A percentile compares a stretch with the other conserved stretches of the same genome.
These are phyloP conservation scores for Globisporangium radiosum DNA, from an alignment of 352 stramenopile species.

Conservation along the genomic window DNA sequence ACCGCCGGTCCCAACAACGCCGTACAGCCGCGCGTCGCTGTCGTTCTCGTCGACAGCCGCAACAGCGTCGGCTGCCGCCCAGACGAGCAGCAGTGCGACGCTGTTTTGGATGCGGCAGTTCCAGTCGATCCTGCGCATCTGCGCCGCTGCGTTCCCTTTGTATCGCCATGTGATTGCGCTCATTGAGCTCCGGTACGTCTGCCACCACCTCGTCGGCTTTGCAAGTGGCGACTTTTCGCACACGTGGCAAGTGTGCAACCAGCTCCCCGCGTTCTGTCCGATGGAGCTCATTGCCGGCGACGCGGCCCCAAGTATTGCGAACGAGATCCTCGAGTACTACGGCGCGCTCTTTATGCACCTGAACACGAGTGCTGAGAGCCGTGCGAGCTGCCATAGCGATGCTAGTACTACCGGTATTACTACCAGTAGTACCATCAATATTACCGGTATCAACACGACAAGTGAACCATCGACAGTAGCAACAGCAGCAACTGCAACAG, in stretches of 20 bases:
- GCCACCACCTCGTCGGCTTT: slow-evolving; percentile 69
- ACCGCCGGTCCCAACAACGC: not conserved
- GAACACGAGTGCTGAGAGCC: slow-evolving; percentile 49
- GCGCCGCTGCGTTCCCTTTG: slow-evolving; percentile 58
- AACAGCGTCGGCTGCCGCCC: not conserved
- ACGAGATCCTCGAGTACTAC: slow-evolving; percentile 77
- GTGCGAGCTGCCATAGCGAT: slow-evolving; percentile 21
- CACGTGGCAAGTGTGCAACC: slow-evolving; percentile 72
- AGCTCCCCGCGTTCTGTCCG: slow-evolving; percentile 36
- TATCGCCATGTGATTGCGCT: slow-evolving; percentile 60
- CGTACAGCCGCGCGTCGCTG: slow-evolving; percentile 20
- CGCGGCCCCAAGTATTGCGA: slow-evolving; percentile 53
- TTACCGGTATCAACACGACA: slow-evolving; percentile 2
- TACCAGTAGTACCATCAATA: slow-evolving; percentile 4
- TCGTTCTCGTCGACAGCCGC: slow-evolving; percentile 32
- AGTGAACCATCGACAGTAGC: not conserved
- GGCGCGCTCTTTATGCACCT: slow-evolving; percentile 52
- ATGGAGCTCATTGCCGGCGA: slow-evolving; percentile 48
- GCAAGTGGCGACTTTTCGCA: slow-evolving; percentile 53
- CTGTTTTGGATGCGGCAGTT: slow-evolving; percentile 83
- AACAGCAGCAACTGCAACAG: slow-evolving; percentile 5
- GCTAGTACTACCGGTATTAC: no score
- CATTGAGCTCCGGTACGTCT: slow-evolving; percentile 78
- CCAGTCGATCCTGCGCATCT: slow-evolving; percentile 60
- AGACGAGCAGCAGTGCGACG: slow-evolving; percentile 34